A percentile compares a stretch with the other conserved stretches of the same genome.
Evolutionary conservation across 1,139 yeast species (phyloP).

Genomic region (Pichia norvegensis): DNA sequence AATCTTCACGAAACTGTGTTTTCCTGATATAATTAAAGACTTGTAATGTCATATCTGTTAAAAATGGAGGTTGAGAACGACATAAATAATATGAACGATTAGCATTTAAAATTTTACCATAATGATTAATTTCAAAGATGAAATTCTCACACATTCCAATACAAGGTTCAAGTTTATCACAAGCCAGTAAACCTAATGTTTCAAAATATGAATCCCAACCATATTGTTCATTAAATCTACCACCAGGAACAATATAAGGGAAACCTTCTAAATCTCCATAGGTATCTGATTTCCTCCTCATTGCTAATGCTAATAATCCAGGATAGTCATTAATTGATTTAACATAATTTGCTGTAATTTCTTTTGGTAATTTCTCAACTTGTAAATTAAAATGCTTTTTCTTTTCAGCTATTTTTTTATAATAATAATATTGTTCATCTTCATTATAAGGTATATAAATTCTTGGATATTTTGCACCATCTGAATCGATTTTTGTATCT

Average conservation of each 20-base stretch:
- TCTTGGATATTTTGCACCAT: slow-evolving; percentile 54
- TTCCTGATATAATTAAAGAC: slow-evolving; percentile 51
- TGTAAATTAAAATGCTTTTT: slow-evolving; percentile 59
- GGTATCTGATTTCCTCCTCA: slow-evolving; percentile 32
- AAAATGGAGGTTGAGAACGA: slow-evolving; percentile 95
- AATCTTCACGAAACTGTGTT: slow-evolving; percentile 17
- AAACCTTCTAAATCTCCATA: slow-evolving; percentile 45
- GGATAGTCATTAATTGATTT: slow-evolving; percentile 75
- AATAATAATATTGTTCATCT: slow-evolving; percentile 67
- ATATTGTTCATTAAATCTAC: slow-evolving; percentile 89
- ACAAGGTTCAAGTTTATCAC: slow-evolving; percentile 61
- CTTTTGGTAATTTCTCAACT: slow-evolving; percentile 63
- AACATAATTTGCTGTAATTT: slow-evolving; percentile 61
- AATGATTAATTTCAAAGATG: slow-evolving; percentile 80
- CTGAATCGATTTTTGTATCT: slow-evolving; percentile 69
- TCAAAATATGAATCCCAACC: slow-evolving; percentile 99
- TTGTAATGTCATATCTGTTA: slow-evolving; percentile 83
- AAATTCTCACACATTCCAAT: slow-evolving; percentile 91
- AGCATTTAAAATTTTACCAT: slow-evolving; percentile 91
- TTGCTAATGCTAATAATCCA: slow-evolving; percentile 78
- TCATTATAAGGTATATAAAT: slow-evolving; percentile 71
- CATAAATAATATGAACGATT: slow-evolving; percentile 87
- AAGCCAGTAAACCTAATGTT: slow-evolving; percentile 70
- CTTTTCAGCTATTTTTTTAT: slow-evolving; percentile 42
- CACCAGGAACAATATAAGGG: slow-evolving; percentile 96